Evolutionary conservation across 331 rosid species (phyloP), one percentile per base, ranked within the genome.

Genomic region (Quercus phellos): DNA sequence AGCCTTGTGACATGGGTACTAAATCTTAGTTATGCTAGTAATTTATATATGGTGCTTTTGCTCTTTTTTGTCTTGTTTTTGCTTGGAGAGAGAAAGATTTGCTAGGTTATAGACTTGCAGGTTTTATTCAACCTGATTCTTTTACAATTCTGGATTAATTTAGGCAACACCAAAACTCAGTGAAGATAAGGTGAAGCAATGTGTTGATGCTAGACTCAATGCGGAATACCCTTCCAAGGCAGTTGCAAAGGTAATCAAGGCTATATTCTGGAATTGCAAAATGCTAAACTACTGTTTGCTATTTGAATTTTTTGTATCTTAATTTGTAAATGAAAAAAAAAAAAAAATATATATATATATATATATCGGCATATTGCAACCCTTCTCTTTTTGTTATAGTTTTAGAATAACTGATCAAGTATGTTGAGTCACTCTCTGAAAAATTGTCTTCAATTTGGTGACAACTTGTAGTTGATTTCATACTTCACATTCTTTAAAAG

Each of bases 1-100:
- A 92, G 97, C 90, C 97, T 92, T 71, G 97, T 92, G 74, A 92
- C 95, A 6, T 92, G 97, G 97, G 97, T 92, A 88, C 67, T 78
- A 66, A 50, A 72, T 70, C 34, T 51, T 16, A 18, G 67, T 58
- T 76, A 73, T 74, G 17, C 66, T 69, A 42, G 56, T 74, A 51
- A 22, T 76, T 75, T 26, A 9, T 74, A 38, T 2, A 42, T 17
- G 50, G 10, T 51, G 10, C 70, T 76, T n/a, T 54, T 43, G 53
- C 16, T 46, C 53, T 32, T n/a, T 73, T 32, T 64, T 27, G 55
- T 2, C 13, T 18, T 18, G 42, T 55, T 68, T 10, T 34, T 54
- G 17, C 26, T 3, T 63, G 56, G 35, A 61, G 68, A 60, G n/a
- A 60, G 8, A 64, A 12, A 18, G 6, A 30, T 64, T 66, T 32